Percentiles rank a stretch among this genome's conserved stretches.
These are phyloP conservation scores for Thielaviopsis euricoi DNA, from an alignment of 2,329 filamentous ascomycete species.

Conservation along the genomic window DNA sequence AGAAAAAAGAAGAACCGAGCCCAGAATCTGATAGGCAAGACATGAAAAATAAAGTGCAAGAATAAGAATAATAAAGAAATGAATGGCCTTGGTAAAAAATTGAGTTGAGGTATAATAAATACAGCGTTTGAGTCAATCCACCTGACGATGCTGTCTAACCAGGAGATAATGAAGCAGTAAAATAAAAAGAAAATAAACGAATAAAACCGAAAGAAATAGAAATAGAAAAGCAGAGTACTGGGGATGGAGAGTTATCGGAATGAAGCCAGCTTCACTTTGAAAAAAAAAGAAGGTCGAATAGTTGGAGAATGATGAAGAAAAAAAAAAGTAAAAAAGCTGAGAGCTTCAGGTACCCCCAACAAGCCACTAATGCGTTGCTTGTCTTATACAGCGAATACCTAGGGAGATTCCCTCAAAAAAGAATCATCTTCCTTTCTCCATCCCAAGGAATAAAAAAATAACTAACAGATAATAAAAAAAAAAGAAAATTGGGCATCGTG, in stretches of 20 bases:
- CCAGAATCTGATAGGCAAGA: neutral
- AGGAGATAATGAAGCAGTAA: neutral
- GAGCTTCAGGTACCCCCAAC: neutral
- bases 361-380: neutral
- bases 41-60: constrained; percentile 1
- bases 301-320: neutral
- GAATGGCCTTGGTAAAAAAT: neutral
- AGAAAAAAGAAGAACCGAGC: constrained; percentile 4
- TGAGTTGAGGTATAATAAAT: constrained; percentile 1
- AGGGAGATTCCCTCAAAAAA: neutral
- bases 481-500: too few species aligned
- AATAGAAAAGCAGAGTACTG: neutral
- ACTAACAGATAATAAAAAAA: neutral
- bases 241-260: neutral
- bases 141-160: neutral
- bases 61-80: constrained; percentile 9
- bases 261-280: neutral
- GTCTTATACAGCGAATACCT: neutral
- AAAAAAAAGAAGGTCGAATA: neutral
- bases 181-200: neutral
- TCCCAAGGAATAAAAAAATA: neutral
- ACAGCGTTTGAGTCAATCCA: neutral
- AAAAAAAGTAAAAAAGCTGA: neutral
- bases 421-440: neutral
- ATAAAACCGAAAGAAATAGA: too few species aligned